phyloP scores from a whole-genome alignment of 305 asterid genomes.

The Fraxinus floribunda region DNA sequence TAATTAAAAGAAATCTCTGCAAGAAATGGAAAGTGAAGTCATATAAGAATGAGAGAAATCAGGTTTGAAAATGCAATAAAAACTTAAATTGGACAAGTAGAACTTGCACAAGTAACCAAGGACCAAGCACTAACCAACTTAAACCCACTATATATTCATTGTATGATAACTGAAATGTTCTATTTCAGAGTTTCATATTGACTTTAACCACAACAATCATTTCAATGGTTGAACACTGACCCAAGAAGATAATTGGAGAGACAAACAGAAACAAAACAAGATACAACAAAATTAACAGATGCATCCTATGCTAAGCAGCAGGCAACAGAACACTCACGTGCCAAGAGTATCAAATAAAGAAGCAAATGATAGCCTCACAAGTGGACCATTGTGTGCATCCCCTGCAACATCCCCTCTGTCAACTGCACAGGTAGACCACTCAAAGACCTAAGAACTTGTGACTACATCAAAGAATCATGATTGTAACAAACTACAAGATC shows the following conservation, averaged over 20 bases:
- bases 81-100: slow-evolving; percentile 3
- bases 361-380: slow-evolving; percentile 51
- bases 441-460: slow-evolving; percentile 25
- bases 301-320: slow-evolving; percentile 13
- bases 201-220: not conserved
- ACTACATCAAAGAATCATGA: slow-evolving; percentile 23
- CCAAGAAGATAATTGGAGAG: slow-evolving; percentile 19
- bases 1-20: slow-evolving; percentile 8
- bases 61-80: slow-evolving; percentile 15
- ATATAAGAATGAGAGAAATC: not conserved
- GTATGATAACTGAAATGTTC: slow-evolving; percentile 6
- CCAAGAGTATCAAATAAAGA: slow-evolving; percentile 52
- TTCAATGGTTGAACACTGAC: slow-evolving; percentile 1
- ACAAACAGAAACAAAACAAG: not conserved
- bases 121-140: not conserved
- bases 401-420: slow-evolving; percentile 49
- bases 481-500: slow-evolving; percentile 31
- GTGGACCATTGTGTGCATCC: slow-evolving; percentile 37
- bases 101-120: slow-evolving; percentile 8
- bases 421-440: slow-evolving; percentile 43
- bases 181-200: slow-evolving; percentile 1
- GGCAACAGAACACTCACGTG: slow-evolving; percentile 37
- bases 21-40: slow-evolving; percentile 1
- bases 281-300: slow-evolving; percentile 6
- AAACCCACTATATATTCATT: not conserved